phyloP scores from a whole-genome alignment of 306 rosid genomes.

The Geum urbanum region DNA sequence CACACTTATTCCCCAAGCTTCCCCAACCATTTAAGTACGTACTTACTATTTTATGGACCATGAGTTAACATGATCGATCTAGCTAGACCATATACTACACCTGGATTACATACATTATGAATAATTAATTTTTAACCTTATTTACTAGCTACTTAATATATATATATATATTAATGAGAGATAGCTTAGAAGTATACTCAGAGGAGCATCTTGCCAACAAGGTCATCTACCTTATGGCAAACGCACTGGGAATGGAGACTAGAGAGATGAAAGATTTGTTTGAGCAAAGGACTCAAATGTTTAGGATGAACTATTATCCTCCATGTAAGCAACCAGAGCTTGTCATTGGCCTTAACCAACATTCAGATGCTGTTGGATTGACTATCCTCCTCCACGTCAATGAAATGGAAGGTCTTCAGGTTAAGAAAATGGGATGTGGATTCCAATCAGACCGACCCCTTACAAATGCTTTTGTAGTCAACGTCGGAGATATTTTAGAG shows the following conservation, averaged over 20 bases:
- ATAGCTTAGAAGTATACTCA: slow-evolving; percentile 26
- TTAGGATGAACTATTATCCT: slow-evolving; percentile 42
- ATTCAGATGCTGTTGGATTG: slow-evolving; percentile 26
- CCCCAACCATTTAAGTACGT: slow-evolving; percentile 29
- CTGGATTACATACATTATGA: neutral
- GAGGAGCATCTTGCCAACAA: slow-evolving; percentile 18
- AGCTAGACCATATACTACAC: neutral
- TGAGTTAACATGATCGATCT: neutral
- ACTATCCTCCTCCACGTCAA: slow-evolving; percentile 38
- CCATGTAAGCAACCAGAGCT: slow-evolving; percentile 41
- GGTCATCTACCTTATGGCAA: slow-evolving; percentile 19
- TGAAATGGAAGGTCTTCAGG: slow-evolving; percentile 37
- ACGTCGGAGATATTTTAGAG: slow-evolving; percentile 38
- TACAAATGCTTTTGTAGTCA: slow-evolving; percentile 30
- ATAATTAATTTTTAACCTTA: neutral
- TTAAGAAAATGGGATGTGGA: slow-evolving; percentile 30
- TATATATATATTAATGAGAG: slow-evolving; percentile 17
- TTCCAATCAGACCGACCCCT: slow-evolving; percentile 29
- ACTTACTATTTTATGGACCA: no score
- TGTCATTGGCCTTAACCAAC: slow-evolving; percentile 32
- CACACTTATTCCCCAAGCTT: slow-evolving; percentile 38
- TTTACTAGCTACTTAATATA: neutral
- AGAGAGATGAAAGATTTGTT: slow-evolving; percentile 23
- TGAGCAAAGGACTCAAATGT: slow-evolving; percentile 22
- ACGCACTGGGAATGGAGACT: slow-evolving; percentile 23